Conservation (phyloP, 805 yeast genomes). For the Kuraishia cidri region DNA sequence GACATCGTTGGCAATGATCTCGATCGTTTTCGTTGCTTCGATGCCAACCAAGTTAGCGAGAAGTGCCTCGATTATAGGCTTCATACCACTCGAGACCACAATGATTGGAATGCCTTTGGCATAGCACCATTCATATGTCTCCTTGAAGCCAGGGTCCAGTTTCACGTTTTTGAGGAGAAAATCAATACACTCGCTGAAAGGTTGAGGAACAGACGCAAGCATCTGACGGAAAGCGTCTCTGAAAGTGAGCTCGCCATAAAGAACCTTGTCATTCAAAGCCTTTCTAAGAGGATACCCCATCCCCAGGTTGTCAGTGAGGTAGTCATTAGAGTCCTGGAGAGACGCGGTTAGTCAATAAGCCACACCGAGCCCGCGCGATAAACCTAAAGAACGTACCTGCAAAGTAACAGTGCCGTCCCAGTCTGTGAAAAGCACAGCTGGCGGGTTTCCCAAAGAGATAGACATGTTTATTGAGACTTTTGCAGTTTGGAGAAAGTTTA, state of each 20-base stretch:
- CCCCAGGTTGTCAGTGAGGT: conserved; percentile 81
- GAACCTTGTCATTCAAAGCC: conserved; percentile 61
- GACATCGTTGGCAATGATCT: conserved; percentile 78
- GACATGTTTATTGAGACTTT: no score
- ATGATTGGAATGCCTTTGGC: conserved; percentile 70
- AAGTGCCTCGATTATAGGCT: conserved; percentile 78
- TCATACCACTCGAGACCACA: conserved; percentile 91
- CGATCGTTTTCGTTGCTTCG: conserved; percentile 62
- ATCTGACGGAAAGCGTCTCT: conserved; percentile 79
- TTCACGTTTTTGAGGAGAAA: conserved; percentile 53
- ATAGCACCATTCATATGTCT: conserved; percentile 73
- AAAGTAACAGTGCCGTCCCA: conserved; percentile 97
- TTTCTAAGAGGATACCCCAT: conserved; percentile 66
- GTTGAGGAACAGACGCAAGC: conserved; percentile 71
- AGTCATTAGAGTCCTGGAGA: conserved; percentile 74
- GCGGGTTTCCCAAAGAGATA: no score
- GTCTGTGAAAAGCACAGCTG: conserved; percentile 88
- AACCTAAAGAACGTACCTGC: conserved; percentile 33
- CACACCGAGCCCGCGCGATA: no score
- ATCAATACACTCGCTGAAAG: conserved; percentile 79
- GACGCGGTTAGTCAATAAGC: neutral
- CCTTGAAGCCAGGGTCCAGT: conserved; percentile 86
- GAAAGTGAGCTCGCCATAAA: conserved; percentile 59
- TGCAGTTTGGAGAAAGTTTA: no score
- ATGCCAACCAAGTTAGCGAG: conserved; percentile 68